These are phyloP conservation scores for Silybum marianum DNA, from an alignment of 129 eudicot genomes.

Conservation along the genomic window DNA sequence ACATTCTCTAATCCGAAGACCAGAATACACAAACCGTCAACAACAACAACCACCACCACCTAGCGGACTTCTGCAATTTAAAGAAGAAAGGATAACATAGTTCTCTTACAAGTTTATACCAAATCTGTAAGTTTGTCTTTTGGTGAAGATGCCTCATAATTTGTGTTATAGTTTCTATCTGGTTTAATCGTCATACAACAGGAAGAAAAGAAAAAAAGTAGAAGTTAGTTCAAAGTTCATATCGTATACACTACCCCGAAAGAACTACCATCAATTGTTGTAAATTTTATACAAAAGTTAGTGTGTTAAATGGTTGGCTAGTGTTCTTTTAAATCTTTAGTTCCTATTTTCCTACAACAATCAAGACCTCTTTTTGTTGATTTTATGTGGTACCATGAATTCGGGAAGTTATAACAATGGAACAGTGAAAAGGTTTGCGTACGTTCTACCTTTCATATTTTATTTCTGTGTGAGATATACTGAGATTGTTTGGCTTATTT, in stretches of 20 bases:
- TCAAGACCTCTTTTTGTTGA: slow-evolving; percentile 14
- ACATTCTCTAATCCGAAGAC: slow-evolving; percentile 36
- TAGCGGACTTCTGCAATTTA: slow-evolving; percentile 58
- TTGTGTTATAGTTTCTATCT: slow-evolving; percentile 30
- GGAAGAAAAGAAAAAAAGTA: slow-evolving; percentile 25
- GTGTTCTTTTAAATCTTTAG: slow-evolving; percentile 20
- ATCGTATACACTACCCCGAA: slow-evolving; percentile 31
- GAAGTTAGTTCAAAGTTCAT: slow-evolving; percentile 34
- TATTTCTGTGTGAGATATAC: background rate
- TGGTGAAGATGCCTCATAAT: slow-evolving; percentile 16
- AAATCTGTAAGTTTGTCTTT: slow-evolving; percentile 6
- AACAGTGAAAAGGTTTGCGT: background rate
- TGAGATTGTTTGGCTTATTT: background rate
- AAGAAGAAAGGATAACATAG: slow-evolving; percentile 72
- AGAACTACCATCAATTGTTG: slow-evolving; percentile 23
- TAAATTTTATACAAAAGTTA: slow-evolving; percentile 27
- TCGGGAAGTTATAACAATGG: slow-evolving; percentile 22
- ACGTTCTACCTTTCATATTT: background rate
- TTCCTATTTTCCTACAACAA: background rate
- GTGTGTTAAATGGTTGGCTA: slow-evolving; percentile 28
- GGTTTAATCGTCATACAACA: slow-evolving; percentile 23
- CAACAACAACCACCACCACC: slow-evolving; percentile 43
- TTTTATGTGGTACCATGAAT: slow-evolving; percentile 34
- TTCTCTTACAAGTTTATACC: background rate
- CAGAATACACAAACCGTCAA: slow-evolving; percentile 50